Evolutionary conservation across 164 flowering plant species (phyloP).

Genomic region (Hamamelis virginiana): DNA sequence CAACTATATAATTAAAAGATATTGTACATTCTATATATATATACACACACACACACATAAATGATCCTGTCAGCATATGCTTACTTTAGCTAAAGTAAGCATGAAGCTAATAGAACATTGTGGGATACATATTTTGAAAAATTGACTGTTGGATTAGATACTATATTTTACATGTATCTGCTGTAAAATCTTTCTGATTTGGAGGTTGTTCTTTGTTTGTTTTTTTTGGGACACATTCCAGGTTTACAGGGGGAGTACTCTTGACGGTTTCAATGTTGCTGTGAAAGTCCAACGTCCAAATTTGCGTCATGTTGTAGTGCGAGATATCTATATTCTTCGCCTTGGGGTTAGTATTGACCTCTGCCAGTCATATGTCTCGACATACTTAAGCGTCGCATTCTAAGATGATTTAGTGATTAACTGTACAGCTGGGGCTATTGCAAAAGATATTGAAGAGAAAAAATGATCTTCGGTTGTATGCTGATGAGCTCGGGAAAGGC

Average conservation of each 20-base stretch:
- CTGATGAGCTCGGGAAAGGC: conserved; percentile 98
- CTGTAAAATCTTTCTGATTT: background rate
- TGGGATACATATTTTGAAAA: no score
- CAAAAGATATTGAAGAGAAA: conserved; percentile 82
- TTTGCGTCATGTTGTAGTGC: conserved; percentile 76
- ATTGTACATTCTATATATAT: no score
- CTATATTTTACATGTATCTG: background rate
- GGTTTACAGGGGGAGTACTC: conserved; percentile 78
- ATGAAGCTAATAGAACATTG: no score
- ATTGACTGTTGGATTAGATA: no score
- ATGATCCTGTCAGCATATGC: no score
- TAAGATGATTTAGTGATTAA: background rate
- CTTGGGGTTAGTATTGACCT: conserved; percentile 72
- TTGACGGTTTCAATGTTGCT: conserved; percentile 80
- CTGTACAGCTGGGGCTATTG: conserved; percentile 69
- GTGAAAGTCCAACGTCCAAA: conserved; percentile 98
- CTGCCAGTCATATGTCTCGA: background rate
- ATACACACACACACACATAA: no score
- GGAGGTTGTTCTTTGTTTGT: conserved; percentile 9
- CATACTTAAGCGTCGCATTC: background rate
- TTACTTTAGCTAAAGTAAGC: no score
- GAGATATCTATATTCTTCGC: conserved; percentile 87
- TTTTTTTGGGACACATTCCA: conserved; percentile 22
- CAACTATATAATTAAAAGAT: no score
- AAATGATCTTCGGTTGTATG: conserved; percentile 81